A percentile compares a stretch with the other conserved stretches of the same genome.
These are phyloP conservation scores for Fusarium praegraminearum DNA, from an alignment of 2,329 filamentous ascomycete species.

Conservation along the genomic window DNA sequence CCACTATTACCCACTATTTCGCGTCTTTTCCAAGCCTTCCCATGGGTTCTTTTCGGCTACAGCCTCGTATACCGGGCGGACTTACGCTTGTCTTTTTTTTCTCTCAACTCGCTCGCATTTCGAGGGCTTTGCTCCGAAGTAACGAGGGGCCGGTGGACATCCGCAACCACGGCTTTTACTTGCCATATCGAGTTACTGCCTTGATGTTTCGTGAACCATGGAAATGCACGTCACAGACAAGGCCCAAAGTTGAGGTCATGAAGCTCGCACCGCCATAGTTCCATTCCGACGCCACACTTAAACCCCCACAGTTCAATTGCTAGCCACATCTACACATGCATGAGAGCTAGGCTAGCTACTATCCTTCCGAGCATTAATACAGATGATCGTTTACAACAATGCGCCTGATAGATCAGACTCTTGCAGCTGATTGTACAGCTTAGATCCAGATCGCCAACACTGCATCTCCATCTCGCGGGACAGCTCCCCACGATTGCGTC, in stretches of 20 bases:
- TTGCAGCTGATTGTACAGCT: slow-evolving; percentile 1
- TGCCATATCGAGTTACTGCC: slow-evolving; percentile 3
- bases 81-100: slow-evolving; percentile 38
- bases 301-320: neutral
- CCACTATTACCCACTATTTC: slow-evolving; percentile 43
- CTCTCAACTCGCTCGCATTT: slow-evolving; percentile 13
- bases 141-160: slow-evolving; percentile 37
- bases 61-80: slow-evolving; percentile 50
- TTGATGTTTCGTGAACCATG: slow-evolving; percentile 3
- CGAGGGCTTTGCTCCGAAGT: slow-evolving; percentile 32
- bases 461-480: neutral
- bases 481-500: slow-evolving; percentile 3
- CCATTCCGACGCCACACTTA: slow-evolving; percentile 10
- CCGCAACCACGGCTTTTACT: slow-evolving; percentile 15
- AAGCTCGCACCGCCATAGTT: neutral
- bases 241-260: neutral
- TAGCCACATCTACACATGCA: slow-evolving; percentile 7
- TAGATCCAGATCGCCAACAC: neutral
- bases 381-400: slow-evolving; percentile 11
- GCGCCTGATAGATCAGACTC: neutral
- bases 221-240: slow-evolving; percentile 30
- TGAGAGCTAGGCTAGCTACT: slow-evolving; percentile 2
- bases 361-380: slow-evolving; percentile 22
- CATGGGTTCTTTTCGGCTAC: slow-evolving; percentile 39
- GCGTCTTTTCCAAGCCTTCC: slow-evolving; percentile 43